Conservation (phyloP, 805 yeast species). For the Pichia nanzhaoensis region DNA sequence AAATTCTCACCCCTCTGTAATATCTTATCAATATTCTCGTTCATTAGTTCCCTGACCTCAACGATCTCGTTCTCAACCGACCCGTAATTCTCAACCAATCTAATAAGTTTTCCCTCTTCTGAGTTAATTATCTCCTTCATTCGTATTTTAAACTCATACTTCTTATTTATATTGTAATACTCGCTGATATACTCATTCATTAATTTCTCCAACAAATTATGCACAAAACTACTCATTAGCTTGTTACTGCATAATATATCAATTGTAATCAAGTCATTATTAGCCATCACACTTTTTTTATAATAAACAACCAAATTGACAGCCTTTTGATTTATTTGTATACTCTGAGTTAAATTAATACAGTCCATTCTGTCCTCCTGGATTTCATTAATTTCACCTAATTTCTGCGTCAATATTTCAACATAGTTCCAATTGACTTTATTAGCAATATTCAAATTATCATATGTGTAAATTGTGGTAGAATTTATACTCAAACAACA, state of each 20-base stretch:
- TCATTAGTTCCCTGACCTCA: constrained; percentile 62
- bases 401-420: constrained; percentile 47
- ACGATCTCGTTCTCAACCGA: constrained; percentile 46
- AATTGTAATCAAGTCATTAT: constrained; percentile 47
- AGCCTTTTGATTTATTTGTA: constrained; percentile 17
- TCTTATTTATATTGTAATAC: constrained; percentile 19
- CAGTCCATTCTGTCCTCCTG: constrained; percentile 29
- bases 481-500: constrained; percentile 39
- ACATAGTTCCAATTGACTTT: constrained; percentile 42
- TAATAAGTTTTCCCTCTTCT: constrained; percentile 43
- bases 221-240: constrained; percentile 39
- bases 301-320: constrained; percentile 36
- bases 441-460: constrained; percentile 38
- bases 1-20: constrained; percentile 75
- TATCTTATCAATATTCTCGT: constrained; percentile 64
- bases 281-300: constrained; percentile 38
- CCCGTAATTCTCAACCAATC: constrained; percentile 31
- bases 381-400: constrained; percentile 47
- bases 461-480: constrained; percentile 53
- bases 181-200: constrained; percentile 37
- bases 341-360: constrained; percentile 18
- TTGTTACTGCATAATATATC: constrained; percentile 39
- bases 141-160: constrained; percentile 44
- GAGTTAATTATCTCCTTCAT: constrained; percentile 50
- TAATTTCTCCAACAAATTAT: constrained; percentile 42